Percentiles rank a stretch among this genome's conserved stretches.
Evolutionary conservation across 176 grass and related monocot genomes (phyloP).

Genomic region (Hyparrhenia diplandra): DNA sequence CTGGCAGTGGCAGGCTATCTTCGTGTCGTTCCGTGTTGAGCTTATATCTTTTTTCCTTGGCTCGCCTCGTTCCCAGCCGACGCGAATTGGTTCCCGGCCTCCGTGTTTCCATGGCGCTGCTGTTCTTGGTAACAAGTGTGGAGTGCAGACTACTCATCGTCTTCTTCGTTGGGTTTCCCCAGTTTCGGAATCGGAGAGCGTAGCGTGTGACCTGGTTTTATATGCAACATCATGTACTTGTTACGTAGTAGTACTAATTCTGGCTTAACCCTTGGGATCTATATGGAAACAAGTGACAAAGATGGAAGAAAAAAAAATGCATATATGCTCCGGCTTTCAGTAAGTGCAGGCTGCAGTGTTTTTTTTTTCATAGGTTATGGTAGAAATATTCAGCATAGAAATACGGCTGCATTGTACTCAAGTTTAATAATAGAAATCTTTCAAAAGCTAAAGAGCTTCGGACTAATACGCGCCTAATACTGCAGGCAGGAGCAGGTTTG

Average conservation of each 20-base stretch:
- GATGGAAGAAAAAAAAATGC: too few species aligned
- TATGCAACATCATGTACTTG: background rate
- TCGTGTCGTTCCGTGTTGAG: constrained; percentile 10
- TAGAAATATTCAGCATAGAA: background rate
- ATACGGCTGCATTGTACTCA: background rate
- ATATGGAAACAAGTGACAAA: too few species aligned
- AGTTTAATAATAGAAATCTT: background rate
- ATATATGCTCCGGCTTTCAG: too few species aligned
- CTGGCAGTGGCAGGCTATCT: constrained; percentile 7
- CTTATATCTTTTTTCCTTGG: constrained; percentile 1
- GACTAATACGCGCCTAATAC: background rate
- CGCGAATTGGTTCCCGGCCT: constrained; percentile 22
- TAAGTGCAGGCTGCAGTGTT: too few species aligned
- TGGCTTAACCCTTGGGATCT: too few species aligned
- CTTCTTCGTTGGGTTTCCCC: constrained; percentile 9
- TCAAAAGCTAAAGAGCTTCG: background rate
- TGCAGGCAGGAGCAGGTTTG: background rate
- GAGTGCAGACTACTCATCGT: constrained; percentile 42
- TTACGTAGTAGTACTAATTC: background rate
- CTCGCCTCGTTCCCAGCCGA: constrained; percentile 31
- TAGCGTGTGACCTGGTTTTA: constrained; percentile 14
- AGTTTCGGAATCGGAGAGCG: constrained; percentile 28
- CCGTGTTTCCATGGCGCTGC: constrained; percentile 38
- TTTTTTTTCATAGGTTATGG: too few species aligned
- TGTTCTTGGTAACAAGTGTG: constrained; percentile 35